Percentiles rank a stretch among this genome's conserved stretches.
phyloP scores from a whole-genome alignment of 768 basidiomycete genomes.

The Tulasnella calospora region DNA sequence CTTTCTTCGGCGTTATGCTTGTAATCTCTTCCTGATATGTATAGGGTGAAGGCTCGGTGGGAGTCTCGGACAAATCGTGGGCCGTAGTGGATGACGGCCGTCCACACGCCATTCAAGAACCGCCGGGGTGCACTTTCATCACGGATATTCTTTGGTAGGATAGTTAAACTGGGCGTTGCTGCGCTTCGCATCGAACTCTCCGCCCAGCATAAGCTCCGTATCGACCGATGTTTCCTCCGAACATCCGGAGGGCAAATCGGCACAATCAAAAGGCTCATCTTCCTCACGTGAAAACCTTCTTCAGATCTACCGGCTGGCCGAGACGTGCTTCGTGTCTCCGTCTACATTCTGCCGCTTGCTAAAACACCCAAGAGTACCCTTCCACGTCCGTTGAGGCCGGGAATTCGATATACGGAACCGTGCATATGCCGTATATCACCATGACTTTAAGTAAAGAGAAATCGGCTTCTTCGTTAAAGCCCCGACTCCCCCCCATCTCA shows the following conservation, averaged over 20 bases:
- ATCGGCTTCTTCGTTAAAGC: not conserved
- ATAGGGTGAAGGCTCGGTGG: not conserved
- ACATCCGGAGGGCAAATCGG: conserved; percentile 1
- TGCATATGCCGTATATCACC: not conserved
- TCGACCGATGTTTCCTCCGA: not conserved
- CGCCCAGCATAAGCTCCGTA: not conserved
- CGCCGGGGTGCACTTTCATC: not conserved
- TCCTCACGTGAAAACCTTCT: not conserved
- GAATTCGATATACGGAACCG: not conserved
- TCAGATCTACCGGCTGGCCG: not conserved
- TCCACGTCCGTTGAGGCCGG: not conserved
- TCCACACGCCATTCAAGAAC: not conserved
- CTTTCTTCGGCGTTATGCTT: not conserved
- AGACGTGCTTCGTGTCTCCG: not conserved
- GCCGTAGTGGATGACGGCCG: not conserved
- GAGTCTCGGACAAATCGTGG: not conserved
- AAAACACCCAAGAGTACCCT: not conserved
- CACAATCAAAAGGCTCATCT: not conserved
- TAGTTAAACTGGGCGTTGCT: not conserved
- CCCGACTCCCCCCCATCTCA: not conserved
- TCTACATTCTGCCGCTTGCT: not conserved
- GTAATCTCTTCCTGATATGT: not conserved
- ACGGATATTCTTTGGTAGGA: not conserved
- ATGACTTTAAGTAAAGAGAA: not conserved
- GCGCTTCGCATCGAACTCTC: not conserved